Evolutionary conservation across 139 green algal genomes (phyloP).

Genomic region (Ettlia oleoabundans): DNA sequence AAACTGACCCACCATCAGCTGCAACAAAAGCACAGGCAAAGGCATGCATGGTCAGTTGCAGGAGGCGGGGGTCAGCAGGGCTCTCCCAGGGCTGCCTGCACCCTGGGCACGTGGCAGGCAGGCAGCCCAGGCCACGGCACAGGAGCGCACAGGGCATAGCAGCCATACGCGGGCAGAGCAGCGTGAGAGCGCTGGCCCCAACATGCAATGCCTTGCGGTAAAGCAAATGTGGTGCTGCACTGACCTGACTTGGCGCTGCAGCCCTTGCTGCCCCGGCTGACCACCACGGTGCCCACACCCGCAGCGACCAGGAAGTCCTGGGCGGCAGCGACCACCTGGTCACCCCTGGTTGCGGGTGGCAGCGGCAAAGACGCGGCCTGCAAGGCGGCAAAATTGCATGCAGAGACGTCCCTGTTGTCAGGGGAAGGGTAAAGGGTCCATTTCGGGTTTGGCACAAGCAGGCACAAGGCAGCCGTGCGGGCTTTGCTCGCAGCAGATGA

Average conservation of each 20-base stretch:
- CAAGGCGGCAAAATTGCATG: not conserved
- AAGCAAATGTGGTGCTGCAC: not conserved
- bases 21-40: not conserved
- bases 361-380: slow-evolving; percentile 10
- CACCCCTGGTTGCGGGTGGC: not conserved
- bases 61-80: no score
- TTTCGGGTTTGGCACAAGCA: no score
- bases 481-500: not conserved
- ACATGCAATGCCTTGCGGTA: not conserved
- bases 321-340: slow-evolving; percentile 40
- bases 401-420: no score
- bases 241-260: slow-evolving; percentile 41
- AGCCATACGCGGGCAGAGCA: no score
- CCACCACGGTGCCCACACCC: slow-evolving; percentile 45
- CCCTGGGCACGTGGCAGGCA: not conserved
- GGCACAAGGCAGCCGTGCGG: not conserved
- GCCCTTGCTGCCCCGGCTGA: slow-evolving; percentile 71
- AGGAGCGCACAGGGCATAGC: no score
- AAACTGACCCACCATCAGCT: not conserved
- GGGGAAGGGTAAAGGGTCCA: no score
- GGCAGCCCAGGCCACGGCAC: no score
- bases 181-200: not conserved
- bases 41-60: no score
- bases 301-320: slow-evolving; percentile 44
- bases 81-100: not conserved